Conservation (phyloP, 2,329 filamentous ascomycete genomes). For the Aspergillus quadricinctus region DNA sequence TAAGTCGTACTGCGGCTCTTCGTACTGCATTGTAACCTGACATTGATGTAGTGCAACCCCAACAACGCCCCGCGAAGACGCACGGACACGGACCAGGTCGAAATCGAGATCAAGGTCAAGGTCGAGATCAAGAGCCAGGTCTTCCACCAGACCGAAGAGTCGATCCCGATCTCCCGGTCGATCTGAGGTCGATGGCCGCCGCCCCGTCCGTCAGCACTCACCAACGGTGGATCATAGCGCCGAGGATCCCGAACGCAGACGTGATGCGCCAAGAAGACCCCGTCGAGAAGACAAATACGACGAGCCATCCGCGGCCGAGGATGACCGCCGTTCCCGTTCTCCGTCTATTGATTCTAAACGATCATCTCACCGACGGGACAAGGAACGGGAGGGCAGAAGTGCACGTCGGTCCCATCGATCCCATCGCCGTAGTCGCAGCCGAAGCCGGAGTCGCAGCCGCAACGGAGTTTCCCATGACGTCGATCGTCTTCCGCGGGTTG, state of each 20-base stretch:
- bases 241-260: conserved; percentile 30
- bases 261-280: conserved; percentile 23
- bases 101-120: conserved; percentile 29
- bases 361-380: conserved; percentile 58
- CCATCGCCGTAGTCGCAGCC: conserved; percentile 43
- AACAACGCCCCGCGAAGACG: conserved; percentile 35
- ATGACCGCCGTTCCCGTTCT: conserved; percentile 59
- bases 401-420: conserved; percentile 46
- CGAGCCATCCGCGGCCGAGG: conserved; percentile 28
- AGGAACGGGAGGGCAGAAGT: conserved; percentile 50
- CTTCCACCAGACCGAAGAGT: conserved; percentile 25
- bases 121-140: conserved; percentile 21
- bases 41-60: conserved; percentile 16
- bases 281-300: conserved; percentile 44
- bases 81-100: conserved; percentile 21
- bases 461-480: conserved; percentile 36
- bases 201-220: conserved; percentile 52
- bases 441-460: conserved; percentile 18
- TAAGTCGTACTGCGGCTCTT: conserved; percentile 14
- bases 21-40: conserved; percentile 6
- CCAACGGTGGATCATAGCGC: conserved; percentile 26
- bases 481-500: conserved; percentile 28
- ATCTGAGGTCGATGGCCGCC: conserved; percentile 45
- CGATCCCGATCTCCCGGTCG: conserved; percentile 38
- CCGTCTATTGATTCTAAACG: conserved; percentile 58